Percentiles rank a stretch among this genome's conserved stretches.
These are phyloP conservation scores for Pseudocercospora crystallina DNA, from an alignment of 2,329 filamentous ascomycete genomes.

Conservation along the genomic window DNA sequence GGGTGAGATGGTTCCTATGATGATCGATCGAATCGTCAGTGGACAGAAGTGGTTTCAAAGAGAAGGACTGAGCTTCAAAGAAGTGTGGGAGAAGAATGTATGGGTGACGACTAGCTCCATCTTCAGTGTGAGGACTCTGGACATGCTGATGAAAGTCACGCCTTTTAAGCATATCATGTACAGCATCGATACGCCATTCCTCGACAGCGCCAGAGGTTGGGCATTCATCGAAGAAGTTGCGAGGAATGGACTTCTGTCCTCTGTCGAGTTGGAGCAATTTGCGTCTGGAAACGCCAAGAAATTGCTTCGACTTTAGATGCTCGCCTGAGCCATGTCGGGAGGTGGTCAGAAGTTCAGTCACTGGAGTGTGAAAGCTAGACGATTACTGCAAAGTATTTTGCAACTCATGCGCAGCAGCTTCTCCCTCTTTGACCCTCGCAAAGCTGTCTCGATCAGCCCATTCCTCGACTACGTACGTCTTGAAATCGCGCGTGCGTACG, in stretches of 20 bases:
- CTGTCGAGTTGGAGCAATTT: background rate
- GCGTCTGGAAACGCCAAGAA: constrained; percentile 1
- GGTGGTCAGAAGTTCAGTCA: too few relatives aligned
- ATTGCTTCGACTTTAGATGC: background rate
- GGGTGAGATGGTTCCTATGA: constrained; percentile 57
- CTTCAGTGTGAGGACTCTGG: constrained; percentile 51
- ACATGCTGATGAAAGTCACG: constrained; percentile 31
- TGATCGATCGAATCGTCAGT: constrained; percentile 47
- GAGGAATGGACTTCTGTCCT: background rate
- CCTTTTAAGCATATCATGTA: constrained; percentile 54
- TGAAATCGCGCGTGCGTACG: too few relatives aligned
- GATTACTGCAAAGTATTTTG: too few relatives aligned
- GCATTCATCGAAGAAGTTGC: constrained; percentile 45
- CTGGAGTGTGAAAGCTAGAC: too few relatives aligned
- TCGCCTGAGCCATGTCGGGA: too few relatives aligned
- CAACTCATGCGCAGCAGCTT: too few relatives aligned
- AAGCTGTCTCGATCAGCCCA: too few relatives aligned
- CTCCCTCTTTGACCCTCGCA: too few relatives aligned
- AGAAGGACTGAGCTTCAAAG: constrained; percentile 35
- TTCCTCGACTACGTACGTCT: too few relatives aligned
- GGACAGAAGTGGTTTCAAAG: constrained; percentile 30
- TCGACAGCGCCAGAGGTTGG: constrained; percentile 49
- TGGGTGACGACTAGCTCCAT: constrained; percentile 60
- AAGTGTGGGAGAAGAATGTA: constrained; percentile 47
- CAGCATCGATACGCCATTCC: constrained; percentile 60